Evolutionary conservation across 805 yeast genomes (phyloP), one percentile per base, ranked within the genome.

Genomic region (Metschnikowia anglica): DNA sequence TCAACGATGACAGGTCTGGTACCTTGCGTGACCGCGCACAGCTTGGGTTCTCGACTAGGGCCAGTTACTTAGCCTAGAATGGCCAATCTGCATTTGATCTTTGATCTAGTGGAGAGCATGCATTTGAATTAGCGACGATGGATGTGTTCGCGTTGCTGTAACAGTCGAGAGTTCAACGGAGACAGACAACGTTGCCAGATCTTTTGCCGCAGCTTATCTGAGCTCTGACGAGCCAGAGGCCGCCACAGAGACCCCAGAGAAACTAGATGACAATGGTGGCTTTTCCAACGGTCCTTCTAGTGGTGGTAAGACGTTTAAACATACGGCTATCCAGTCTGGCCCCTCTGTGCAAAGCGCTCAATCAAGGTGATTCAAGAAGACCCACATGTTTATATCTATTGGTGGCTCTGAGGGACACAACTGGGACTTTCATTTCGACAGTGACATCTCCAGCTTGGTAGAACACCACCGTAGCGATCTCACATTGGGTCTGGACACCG

Each of bases 341-440:
- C 36, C 62, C 3, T 36, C 49, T 17, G 55, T 63, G 50, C 63
- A 63, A 39, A 46, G 58, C 49, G 37, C 49, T 7, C 38, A 57
- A 58, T 62, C 50, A 61, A 52, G 43, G 62, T 62, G 47, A 68
- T 60, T 12, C 52, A 46, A 9, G 46, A 58, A 2, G 67, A 65
- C 52, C 59, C 60, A 7, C 66, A 61, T 37, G 68, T 63, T 2
- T 65, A n/a, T 64, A 46, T 48, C 63, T 9, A 66, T 65, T 24
- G 70, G 68, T 13, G 69, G 68, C 6, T 16, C 35, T 23, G 60
- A 59, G 16, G 70, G 69, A 15, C 47, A 48, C 7, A 60, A 47
- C 32, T 51, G 62, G 33, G 36, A 47, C 25, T 52, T 65, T 27
- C 48, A 58, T 9, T 56, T 65, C 47, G 48, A 53, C 24, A 33